Evolutionary conservation across 2,329 filamentous ascomycete genomes (phyloP).

Genomic region (Fusarium coicis): DNA sequence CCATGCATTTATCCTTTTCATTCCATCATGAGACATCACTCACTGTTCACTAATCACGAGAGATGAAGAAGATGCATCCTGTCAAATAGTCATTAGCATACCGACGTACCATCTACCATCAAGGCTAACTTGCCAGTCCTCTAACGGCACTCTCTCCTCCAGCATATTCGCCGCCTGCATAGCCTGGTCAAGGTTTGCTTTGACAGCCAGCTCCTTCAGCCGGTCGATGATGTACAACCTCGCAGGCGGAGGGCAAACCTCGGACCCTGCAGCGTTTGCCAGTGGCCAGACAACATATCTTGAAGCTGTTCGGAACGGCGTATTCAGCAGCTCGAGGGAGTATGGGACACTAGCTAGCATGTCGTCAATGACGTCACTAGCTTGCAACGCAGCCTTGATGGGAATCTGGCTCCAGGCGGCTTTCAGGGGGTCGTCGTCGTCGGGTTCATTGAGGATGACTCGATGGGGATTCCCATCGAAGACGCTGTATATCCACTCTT

Average conservation of each 20-base stretch:
- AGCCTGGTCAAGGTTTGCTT: neutral
- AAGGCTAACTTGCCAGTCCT: neutral
- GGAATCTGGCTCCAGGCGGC: neutral
- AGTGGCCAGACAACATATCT: constrained; percentile 2
- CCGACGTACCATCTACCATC: neutral
- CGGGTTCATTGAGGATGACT: neutral
- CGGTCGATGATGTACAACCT: constrained; percentile 1
- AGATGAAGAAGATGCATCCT: constrained; percentile 13
- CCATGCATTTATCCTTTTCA: fast-evolving
- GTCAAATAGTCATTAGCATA: neutral
- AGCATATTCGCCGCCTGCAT: constrained; percentile 5
- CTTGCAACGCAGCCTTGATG: neutral
- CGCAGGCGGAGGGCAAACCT: neutral
- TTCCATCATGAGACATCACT: neutral
- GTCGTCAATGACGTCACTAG: neutral
- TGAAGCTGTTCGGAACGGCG: neutral
- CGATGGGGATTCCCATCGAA: neutral
- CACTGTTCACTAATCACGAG: neutral
- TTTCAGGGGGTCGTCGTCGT: neutral
- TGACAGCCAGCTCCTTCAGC: neutral
- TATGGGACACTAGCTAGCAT: constrained; percentile 2
- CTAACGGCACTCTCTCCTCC: neutral
- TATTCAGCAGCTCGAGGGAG: neutral
- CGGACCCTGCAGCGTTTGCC: neutral
- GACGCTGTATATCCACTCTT: neutral